These are phyloP conservation scores for Coniferiporia weirii DNA, from an alignment of 1,284 basidiomycete species.

Conservation along the genomic window DNA sequence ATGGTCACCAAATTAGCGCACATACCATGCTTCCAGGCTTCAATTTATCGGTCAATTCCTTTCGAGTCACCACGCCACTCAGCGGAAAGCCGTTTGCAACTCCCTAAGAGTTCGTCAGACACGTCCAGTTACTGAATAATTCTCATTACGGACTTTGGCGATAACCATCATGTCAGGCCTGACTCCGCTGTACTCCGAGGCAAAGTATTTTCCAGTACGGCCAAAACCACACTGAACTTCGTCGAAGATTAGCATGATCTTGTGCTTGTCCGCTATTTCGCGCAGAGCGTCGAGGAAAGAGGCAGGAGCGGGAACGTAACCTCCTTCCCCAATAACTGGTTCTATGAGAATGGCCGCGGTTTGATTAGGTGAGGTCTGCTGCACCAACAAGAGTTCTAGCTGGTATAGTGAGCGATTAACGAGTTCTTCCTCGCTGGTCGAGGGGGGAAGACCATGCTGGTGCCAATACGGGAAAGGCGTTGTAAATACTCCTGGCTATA, in stretches of 20 bases:
- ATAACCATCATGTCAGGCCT: constrained; percentile 85
- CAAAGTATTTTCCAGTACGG: constrained; percentile 84
- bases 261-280: constrained; percentile 81
- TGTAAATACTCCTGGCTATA: constrained; percentile 77
- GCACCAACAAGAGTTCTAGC: constrained; percentile 76
- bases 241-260: constrained; percentile 78
- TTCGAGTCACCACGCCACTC: constrained; percentile 78
- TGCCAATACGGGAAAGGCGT: constrained; percentile 94
- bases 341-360: constrained; percentile 92
- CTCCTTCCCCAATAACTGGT: constrained; percentile 90
- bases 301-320: constrained; percentile 86
- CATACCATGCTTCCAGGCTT: constrained; percentile 75
- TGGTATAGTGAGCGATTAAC: constrained; percentile 73
- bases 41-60: constrained; percentile 78
- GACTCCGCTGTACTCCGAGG: constrained; percentile 74
- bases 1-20: neutral
- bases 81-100: constrained; percentile 94
- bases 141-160: constrained; percentile 61
- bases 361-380: constrained; percentile 81
- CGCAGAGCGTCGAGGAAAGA: constrained; percentile 79
- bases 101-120: constrained; percentile 41
- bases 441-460: constrained; percentile 63
- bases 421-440: constrained; percentile 62
- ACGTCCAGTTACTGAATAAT: neutral
- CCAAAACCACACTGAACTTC: constrained; percentile 92